A percentile compares a stretch with the other conserved stretches of the same genome.
phyloP scores from a whole-genome alignment of 768 basidiomycete genomes.

The Galerina marginata region DNA sequence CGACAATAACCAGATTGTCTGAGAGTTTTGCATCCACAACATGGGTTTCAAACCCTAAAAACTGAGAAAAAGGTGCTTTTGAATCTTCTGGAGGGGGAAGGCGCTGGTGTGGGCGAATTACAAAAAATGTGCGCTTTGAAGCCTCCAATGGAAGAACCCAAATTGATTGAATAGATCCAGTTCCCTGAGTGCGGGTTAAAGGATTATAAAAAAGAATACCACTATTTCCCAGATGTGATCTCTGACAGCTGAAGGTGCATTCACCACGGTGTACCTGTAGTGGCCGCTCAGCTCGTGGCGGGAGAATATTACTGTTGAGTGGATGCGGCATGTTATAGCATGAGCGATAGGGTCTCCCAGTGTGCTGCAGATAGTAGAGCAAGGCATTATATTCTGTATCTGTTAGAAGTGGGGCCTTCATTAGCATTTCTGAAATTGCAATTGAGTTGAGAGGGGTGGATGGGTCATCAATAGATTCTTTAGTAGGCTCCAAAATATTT shows the following conservation, averaged over 20 bases:
- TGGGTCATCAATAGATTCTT: background rate
- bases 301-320: constrained; percentile 9
- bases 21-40: constrained; percentile 21
- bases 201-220: constrained; percentile 17
- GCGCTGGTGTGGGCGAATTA: constrained; percentile 21
- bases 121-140: constrained; percentile 23
- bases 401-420: constrained; percentile 10
- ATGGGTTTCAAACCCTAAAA: constrained; percentile 19
- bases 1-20: constrained; percentile 22
- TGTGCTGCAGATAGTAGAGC: constrained; percentile 20
- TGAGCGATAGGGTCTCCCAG: constrained; percentile 15
- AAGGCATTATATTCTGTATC: constrained; percentile 19
- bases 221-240: constrained; percentile 26
- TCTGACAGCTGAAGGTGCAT: constrained; percentile 24
- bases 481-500: background rate
- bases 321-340: constrained; percentile 19
- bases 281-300: constrained; percentile 17
- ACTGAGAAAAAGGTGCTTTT: constrained; percentile 23
- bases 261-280: constrained; percentile 16
- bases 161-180: constrained; percentile 4
- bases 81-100: constrained; percentile 14
- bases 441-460: background rate
- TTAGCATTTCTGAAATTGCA: constrained; percentile 6
- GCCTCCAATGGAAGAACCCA: constrained; percentile 24
- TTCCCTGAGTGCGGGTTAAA: background rate